Evolutionary conservation across 2,329 filamentous ascomycete species (phyloP).

Genomic region (Domatiomyces catenatus): DNA sequence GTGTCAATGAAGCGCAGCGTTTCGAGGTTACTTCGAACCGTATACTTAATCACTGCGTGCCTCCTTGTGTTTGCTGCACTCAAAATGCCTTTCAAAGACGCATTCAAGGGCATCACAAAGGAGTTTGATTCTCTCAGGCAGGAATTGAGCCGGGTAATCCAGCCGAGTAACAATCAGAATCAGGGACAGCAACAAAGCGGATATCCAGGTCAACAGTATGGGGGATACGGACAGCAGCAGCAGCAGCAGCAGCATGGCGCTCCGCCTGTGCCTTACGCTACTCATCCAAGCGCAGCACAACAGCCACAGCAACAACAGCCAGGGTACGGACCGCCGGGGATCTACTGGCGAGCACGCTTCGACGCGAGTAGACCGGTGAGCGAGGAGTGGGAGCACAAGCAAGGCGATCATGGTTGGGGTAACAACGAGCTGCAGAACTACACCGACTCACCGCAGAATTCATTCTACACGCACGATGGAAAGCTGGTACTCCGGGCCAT

Average conservation of each 20-base stretch:
- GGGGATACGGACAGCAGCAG: background rate
- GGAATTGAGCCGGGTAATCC: background rate
- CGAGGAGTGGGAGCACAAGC: slow-evolving; percentile 15
- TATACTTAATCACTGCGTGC: background rate
- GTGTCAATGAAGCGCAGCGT: too few species aligned
- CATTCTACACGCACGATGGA: slow-evolving; percentile 8
- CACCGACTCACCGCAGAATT: slow-evolving; percentile 5
- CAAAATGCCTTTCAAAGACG: background rate
- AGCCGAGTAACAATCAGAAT: background rate
- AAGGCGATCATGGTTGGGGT: slow-evolving; percentile 16
- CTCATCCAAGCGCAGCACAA: background rate
- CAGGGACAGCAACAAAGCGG: background rate
- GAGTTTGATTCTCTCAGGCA: background rate
- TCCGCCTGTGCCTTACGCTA: background rate
- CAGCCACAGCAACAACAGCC: background rate
- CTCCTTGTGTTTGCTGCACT: background rate
- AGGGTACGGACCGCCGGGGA: background rate
- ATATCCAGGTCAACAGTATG: background rate
- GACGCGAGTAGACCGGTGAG: slow-evolving; percentile 9
- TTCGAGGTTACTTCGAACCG: too few species aligned
- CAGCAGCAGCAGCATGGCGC: background rate
- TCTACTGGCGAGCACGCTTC: slow-evolving; percentile 14
- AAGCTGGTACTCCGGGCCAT: slow-evolving; percentile 15
- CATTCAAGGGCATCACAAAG: background rate
- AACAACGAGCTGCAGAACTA: slow-evolving; percentile 17